Evolutionary conservation across 108 stramenopile genomes (phyloP).

Genomic region (Nitzschia palea): DNA sequence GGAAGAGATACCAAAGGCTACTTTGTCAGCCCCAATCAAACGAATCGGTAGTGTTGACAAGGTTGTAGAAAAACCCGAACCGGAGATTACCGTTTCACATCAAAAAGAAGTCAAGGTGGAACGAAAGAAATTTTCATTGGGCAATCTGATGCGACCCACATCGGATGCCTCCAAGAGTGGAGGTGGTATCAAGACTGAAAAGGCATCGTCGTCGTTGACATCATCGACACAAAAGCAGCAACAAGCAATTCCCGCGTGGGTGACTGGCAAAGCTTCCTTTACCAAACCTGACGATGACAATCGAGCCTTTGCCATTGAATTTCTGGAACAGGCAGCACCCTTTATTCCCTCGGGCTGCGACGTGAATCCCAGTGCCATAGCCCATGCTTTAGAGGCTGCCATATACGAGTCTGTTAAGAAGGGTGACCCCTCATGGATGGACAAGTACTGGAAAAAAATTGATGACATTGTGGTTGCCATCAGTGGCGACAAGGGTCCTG

Average conservation of each 20-base stretch:
- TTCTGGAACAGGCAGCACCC: constrained; percentile 25
- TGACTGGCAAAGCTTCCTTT: neutral
- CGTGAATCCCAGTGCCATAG: constrained; percentile 21
- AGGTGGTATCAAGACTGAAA: neutral
- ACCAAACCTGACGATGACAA: constrained; percentile 11
- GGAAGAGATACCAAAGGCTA: neutral
- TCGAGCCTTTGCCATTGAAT: constrained; percentile 41
- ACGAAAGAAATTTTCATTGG: constrained; percentile 35
- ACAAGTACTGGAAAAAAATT: constrained; percentile 33
- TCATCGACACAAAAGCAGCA: neutral
- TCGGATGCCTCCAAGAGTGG: neutral
- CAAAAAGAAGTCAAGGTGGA: constrained; percentile 2
- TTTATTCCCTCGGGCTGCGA: constrained; percentile 16
- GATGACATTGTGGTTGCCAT: constrained; percentile 29
- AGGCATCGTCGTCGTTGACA: neutral
- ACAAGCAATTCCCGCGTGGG: constrained; percentile 8
- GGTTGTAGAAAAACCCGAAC: neutral
- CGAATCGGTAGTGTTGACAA: constrained; percentile 1
- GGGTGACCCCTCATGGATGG: too few relatives aligned
- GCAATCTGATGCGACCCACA: constrained; percentile 25
- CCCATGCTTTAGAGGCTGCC: constrained; percentile 21
- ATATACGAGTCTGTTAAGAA: constrained; percentile 8
- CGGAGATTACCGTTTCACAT: neutral
- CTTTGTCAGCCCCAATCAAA: neutral
- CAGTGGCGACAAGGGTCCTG: constrained; percentile 18